These are phyloP conservation scores for Picochlorum costavermella DNA, from an alignment of 139 green algal genomes.

Conservation along the genomic window DNA sequence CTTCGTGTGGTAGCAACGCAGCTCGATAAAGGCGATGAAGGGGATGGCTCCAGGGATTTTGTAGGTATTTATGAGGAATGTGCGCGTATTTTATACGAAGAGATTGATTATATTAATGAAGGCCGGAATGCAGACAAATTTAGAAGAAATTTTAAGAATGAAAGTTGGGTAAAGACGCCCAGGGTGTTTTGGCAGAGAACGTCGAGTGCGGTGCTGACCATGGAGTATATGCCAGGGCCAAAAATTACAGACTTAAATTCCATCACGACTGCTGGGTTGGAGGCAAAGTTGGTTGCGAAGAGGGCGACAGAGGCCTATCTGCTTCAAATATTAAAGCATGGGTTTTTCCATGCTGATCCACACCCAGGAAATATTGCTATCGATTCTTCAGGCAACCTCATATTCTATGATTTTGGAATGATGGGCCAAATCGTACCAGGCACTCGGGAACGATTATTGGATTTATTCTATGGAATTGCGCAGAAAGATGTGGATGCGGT, in stretches of 20 bases:
- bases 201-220: conserved; percentile 64
- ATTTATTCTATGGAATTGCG: conserved; percentile 65
- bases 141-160: conserved; percentile 60
- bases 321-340: conserved; percentile 43
- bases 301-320: conserved; percentile 46
- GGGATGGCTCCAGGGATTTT: conserved; percentile 28
- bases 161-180: conserved; percentile 53
- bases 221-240: conserved; percentile 88
- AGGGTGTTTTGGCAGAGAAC: conserved; percentile 79
- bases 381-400: conserved; percentile 10
- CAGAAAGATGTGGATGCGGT: conserved; percentile 34
- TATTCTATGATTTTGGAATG: conserved; percentile 53
- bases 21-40: conserved; percentile 40
- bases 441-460: conserved; percentile 30
- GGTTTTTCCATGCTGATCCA: conserved; percentile 46
- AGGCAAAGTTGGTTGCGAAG: conserved; percentile 27
- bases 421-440: conserved; percentile 36
- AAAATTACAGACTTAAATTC: conserved; percentile 67
- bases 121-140: conserved; percentile 44
- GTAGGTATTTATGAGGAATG: conserved; percentile 47
- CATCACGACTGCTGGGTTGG: conserved; percentile 38
- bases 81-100: conserved; percentile 33
- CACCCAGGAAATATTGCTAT: conserved; percentile 37
- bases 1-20: conserved; percentile 78
- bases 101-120: conserved; percentile 59